Evolutionary conservation across 2,329 filamentous ascomycete species (phyloP).

Genomic region (Pseudogymnoascus sp.): DNA sequence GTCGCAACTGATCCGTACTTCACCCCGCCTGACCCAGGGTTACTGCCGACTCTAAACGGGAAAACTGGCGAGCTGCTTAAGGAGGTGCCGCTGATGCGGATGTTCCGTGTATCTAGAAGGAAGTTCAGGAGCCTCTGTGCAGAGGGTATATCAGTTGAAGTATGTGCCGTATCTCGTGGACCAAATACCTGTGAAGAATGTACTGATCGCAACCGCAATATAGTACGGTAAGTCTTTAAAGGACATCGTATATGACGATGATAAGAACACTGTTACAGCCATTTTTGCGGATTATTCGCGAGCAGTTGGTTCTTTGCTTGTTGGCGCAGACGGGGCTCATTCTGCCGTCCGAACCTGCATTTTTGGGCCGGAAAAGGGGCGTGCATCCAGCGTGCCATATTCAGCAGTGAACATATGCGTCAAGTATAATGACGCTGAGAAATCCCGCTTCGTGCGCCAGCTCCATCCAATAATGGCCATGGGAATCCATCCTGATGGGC

Average conservation of each 20-base stretch:
- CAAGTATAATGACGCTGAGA: background rate
- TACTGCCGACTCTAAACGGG: background rate
- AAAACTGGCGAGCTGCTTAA: conserved; percentile 10
- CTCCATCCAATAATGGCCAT: background rate
- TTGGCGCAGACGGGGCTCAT: conserved; percentile 28
- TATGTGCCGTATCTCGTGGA: background rate
- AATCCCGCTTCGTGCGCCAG: background rate
- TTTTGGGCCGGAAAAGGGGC: background rate
- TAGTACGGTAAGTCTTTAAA: conserved; percentile 28
- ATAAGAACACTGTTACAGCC: conserved; percentile 20
- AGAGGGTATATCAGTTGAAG: conserved; percentile 11
- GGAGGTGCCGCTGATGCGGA: background rate
- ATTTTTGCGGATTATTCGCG: conserved; percentile 25
- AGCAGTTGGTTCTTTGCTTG: conserved; percentile 22
- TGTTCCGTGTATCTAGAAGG: conserved; percentile 11
- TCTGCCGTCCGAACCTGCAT: conserved; percentile 21
- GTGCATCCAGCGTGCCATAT: background rate
- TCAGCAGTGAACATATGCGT: background rate
- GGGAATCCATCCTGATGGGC: background rate
- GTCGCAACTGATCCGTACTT: background rate
- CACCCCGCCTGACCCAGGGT: background rate
- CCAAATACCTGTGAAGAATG: background rate
- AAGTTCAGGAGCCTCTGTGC: conserved; percentile 13
- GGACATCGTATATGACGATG: conserved; percentile 24
- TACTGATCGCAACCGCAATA: background rate